A percentile compares a stretch with the other conserved stretches of the same genome.
phyloP scores from a whole-genome alignment of 2,329 filamentous ascomycete species.

The Botryotinia globosa region DNA sequence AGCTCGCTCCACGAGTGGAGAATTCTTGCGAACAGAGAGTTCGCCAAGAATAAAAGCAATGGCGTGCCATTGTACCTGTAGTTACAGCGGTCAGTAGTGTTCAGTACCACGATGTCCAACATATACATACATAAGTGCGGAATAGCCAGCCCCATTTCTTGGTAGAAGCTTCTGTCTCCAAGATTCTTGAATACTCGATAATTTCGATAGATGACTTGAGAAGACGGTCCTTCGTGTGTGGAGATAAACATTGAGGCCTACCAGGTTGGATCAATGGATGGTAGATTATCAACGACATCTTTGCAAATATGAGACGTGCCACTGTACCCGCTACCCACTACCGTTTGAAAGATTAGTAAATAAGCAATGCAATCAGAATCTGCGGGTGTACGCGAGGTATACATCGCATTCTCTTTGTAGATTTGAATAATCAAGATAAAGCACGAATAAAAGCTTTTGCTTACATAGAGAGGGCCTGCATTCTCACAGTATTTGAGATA shows the following conservation, averaged over 20 bases:
- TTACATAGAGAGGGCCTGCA: constrained; percentile 43
- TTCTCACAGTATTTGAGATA: constrained; percentile 41
- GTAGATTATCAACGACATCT: constrained; percentile 42
- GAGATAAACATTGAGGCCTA: constrained; percentile 36
- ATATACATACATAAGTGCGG: constrained; percentile 37
- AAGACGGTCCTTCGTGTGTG: constrained; percentile 40
- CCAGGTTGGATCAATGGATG: constrained; percentile 37
- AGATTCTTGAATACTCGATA: constrained; percentile 42
- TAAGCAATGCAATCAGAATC: background rate
- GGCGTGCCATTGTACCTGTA: constrained; percentile 44
- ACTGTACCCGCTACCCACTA: constrained; percentile 49
- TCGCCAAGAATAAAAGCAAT: constrained; percentile 45
- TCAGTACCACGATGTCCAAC: background rate
- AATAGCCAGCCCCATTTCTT: constrained; percentile 45
- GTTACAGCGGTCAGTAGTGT: background rate
- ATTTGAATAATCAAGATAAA: background rate
- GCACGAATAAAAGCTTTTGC: background rate
- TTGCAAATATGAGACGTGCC: constrained; percentile 41
- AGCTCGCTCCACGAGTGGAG: constrained; percentile 42
- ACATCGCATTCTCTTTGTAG: background rate
- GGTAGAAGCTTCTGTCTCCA: constrained; percentile 41
- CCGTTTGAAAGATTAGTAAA: constrained; percentile 1
- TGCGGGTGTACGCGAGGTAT: background rate
- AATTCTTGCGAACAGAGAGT: constrained; percentile 39
- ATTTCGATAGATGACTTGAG: constrained; percentile 43